phyloP scores from a whole-genome alignment of 331 rosid species.

The Quercus phellos region DNA sequence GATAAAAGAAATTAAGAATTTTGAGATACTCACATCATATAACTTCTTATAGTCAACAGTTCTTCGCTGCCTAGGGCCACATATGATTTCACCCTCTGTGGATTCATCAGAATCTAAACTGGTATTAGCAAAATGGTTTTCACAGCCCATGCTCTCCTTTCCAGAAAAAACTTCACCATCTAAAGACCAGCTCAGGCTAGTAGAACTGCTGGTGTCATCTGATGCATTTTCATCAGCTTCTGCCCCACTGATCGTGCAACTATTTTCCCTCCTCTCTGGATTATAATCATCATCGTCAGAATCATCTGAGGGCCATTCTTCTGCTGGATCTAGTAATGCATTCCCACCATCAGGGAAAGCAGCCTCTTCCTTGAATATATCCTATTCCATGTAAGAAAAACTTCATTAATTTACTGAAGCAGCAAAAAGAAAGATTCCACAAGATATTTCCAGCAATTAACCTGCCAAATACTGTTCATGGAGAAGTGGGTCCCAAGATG shows the following conservation, averaged over 20 bases:
- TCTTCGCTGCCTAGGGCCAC: slow-evolving; percentile 70
- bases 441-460: slow-evolving; percentile 27
- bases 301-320: slow-evolving; percentile 95
- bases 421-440: background rate
- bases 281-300: slow-evolving; percentile 85
- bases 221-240: slow-evolving; percentile 41
- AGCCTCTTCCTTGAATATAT: slow-evolving; percentile 89
- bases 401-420: background rate
- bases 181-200: slow-evolving; percentile 46
- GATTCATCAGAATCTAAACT: slow-evolving; percentile 63
- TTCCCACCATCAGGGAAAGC: slow-evolving; percentile 53
- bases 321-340: slow-evolving; percentile 53
- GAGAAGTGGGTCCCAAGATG: slow-evolving; percentile 81
- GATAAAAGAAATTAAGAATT: slow-evolving; percentile 2
- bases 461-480: slow-evolving; percentile 80
- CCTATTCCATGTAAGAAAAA: slow-evolving; percentile 35
- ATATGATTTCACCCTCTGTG: slow-evolving; percentile 43
- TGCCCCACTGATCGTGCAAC: slow-evolving; percentile 35
- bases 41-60: slow-evolving; percentile 81
- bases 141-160: slow-evolving; percentile 28
- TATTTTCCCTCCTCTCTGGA: slow-evolving; percentile 63
- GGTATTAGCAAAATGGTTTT: slow-evolving; percentile 33
- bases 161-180: slow-evolving; percentile 35
- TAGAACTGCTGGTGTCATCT: slow-evolving; percentile 42
- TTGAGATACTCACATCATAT: slow-evolving; percentile 55